A percentile compares a stretch with the other conserved stretches of the same genome.
phyloP scores from a whole-genome alignment of 2,329 filamentous ascomycete species.

The Akanthomyces dipterigenus region DNA sequence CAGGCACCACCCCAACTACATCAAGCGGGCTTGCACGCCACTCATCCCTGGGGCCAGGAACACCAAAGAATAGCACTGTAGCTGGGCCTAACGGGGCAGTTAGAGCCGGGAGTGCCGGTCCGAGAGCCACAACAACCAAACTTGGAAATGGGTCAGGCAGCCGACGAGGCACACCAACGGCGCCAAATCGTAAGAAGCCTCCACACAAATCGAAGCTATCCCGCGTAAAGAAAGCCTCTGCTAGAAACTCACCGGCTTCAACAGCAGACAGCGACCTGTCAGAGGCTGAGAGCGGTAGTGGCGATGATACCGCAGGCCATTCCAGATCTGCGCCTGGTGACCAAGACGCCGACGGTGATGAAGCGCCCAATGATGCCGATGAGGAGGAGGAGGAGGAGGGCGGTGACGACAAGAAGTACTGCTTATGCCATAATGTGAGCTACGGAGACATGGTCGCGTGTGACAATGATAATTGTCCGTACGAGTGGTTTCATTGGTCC shows the following conservation, averaged over 20 bases:
- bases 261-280: constrained; percentile 60
- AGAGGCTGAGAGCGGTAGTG: constrained; percentile 52
- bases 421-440: constrained; percentile 74
- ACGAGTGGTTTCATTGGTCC: constrained; percentile 84
- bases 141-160: constrained; percentile 29
- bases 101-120: constrained; percentile 54
- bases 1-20: constrained; percentile 41
- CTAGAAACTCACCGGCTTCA: constrained; percentile 56
- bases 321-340: constrained; percentile 28
- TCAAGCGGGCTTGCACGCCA: constrained; percentile 56
- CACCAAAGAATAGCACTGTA: constrained; percentile 41
- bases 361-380: constrained; percentile 47
- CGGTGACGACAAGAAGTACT: constrained; percentile 74
- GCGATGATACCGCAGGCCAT: constrained; percentile 35
- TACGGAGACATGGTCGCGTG: constrained; percentile 87
- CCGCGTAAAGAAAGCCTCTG: constrained; percentile 52
- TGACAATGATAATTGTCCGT: constrained; percentile 74
- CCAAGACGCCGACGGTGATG: constrained; percentile 42
- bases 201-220: constrained; percentile 54
- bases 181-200: constrained; percentile 41
- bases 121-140: constrained; percentile 44
- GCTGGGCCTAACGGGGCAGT: constrained; percentile 29
- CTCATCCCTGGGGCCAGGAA: constrained; percentile 56
- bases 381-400: constrained; percentile 66
- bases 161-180: constrained; percentile 44